A percentile compares a stretch with the other conserved stretches of the same genome.
Conservation (phyloP, 805 yeast genomes). For the Wickerhamomyces canadensis region DNA sequence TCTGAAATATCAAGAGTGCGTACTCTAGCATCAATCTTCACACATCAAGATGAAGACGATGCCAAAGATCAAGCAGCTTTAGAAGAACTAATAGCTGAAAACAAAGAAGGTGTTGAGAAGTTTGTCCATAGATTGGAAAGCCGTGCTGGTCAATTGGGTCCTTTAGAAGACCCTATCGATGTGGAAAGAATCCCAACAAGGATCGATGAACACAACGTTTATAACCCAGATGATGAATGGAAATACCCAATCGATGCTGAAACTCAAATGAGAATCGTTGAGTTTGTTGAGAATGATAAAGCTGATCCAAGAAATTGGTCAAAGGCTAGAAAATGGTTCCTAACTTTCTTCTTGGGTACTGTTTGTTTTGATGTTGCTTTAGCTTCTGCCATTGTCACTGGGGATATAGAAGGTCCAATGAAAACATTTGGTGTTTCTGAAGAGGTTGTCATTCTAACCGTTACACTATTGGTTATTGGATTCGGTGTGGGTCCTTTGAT, state of each 20-base stretch:
- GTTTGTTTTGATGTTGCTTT: constrained; percentile 56
- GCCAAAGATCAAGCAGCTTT: constrained; percentile 25
- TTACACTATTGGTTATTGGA: constrained; percentile 81
- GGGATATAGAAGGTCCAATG: constrained; percentile 55
- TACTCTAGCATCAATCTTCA: constrained; percentile 3
- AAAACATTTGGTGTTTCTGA: constrained; percentile 56
- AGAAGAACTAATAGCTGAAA: constrained; percentile 23
- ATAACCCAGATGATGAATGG: constrained; percentile 45
- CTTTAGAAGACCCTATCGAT: constrained; percentile 51
- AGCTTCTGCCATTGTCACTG: constrained; percentile 60
- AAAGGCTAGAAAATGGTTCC: constrained; percentile 38
- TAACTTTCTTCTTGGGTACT: constrained; percentile 43
- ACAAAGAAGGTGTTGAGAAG: constrained; percentile 31
- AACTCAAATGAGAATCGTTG: constrained; percentile 52
- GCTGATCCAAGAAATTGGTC: constrained; percentile 48
- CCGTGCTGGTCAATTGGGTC: constrained; percentile 48
- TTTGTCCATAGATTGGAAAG: constrained; percentile 32
- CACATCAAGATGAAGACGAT: constrained; percentile 10
- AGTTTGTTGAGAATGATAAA: constrained; percentile 43
- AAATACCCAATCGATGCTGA: constrained; percentile 50
- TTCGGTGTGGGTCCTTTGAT: constrained; percentile 89
- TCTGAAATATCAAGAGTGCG: constrained; percentile 4
- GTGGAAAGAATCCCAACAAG: constrained; percentile 25
- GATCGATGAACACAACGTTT: constrained; percentile 23
- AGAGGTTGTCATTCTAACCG: constrained; percentile 66